Evolutionary conservation across 106 monocot species (phyloP), one percentile per base, ranked within the genome.

Genomic region (Dendrobium officinale): DNA sequence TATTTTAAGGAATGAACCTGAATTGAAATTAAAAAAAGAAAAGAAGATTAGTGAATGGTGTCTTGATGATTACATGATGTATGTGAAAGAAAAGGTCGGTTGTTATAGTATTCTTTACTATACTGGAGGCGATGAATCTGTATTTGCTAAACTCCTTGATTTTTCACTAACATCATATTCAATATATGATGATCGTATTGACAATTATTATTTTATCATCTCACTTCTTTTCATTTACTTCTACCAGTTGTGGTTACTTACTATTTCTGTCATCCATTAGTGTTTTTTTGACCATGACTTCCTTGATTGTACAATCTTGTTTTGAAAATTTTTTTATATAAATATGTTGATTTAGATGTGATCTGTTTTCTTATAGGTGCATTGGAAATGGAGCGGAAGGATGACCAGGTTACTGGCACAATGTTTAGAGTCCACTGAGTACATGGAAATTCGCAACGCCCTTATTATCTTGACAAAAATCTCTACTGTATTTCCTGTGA

Each of bases 361-460:
- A n/a, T 64, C 17, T 61, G 66, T 33, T 37, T 70, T 70, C 41
- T 55, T 78, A n/a, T 72, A 97, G 97, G 92, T 92, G 55, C 92
- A 95, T 77, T 82, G 83, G 77, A 99, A 93, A 82, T 99, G 99
- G 99, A 93, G 89, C 85, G 82, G 85, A 81, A 91, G 85, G 77
- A 89, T 99, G 11, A 99, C 99, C 0, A 80, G 87, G 42, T 83
- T 95, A 77, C 85, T 99, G 33, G 88, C 87, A 42, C 99, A 99
- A 73, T 99, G 95, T 85, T 85, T 99, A 81, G 99, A 99, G 83
- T 99, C 99, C 18, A 61, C 82, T 55, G 99, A 99, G 80, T 95
- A 95, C 66, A 91, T 99, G 87, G 99, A 99, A 79, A 95, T 99
- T 68, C 77, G 95, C 27, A 99, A 99, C 84, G 95, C 99, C 1